Evolutionary conservation across 2,329 filamentous ascomycete species (phyloP).

Genomic region (Colletotrichum liaoningense): DNA sequence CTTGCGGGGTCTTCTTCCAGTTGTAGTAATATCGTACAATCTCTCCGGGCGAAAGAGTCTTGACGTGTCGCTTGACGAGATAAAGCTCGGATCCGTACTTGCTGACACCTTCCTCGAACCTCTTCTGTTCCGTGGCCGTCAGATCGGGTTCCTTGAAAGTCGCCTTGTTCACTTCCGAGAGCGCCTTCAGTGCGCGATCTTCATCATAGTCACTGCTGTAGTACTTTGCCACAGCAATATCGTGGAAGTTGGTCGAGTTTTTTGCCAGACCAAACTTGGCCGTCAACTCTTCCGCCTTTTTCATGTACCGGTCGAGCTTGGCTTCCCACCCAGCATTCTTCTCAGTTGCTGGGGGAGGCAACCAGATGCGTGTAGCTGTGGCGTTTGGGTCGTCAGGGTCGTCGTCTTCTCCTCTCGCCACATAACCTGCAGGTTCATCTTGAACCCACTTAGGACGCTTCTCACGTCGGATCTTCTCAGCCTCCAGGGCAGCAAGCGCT

Average conservation of each 20-base stretch:
- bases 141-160: constrained; percentile 88
- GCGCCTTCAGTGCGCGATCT: constrained; percentile 75
- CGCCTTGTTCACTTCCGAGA: constrained; percentile 75
- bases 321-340: constrained; percentile 72
- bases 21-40: constrained; percentile 96
- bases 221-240: constrained; percentile 82
- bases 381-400: constrained; percentile 77
- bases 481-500: constrained; percentile 80
- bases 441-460: constrained; percentile 93
- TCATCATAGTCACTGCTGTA: constrained; percentile 78
- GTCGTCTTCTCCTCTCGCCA: constrained; percentile 84
- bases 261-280: constrained; percentile 77
- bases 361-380: constrained; percentile 83
- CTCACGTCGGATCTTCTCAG: constrained; percentile 81
- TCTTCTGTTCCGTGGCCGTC: constrained; percentile 82
- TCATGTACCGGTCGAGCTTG: constrained; percentile 77
- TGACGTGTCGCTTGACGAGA: constrained; percentile 85
- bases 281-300: constrained; percentile 72
- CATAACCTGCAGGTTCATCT: constrained; percentile 89
- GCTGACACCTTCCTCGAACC: constrained; percentile 89
- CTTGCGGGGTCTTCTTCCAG: constrained; percentile 94
- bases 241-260: constrained; percentile 86
- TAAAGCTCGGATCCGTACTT: constrained; percentile 94
- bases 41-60: constrained; percentile 80
- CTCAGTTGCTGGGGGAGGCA: constrained; percentile 71